Base-by-base conservation (phyloP, 2,329 filamentous ascomycete genomes). In the Trichoderma sp. region DNA sequence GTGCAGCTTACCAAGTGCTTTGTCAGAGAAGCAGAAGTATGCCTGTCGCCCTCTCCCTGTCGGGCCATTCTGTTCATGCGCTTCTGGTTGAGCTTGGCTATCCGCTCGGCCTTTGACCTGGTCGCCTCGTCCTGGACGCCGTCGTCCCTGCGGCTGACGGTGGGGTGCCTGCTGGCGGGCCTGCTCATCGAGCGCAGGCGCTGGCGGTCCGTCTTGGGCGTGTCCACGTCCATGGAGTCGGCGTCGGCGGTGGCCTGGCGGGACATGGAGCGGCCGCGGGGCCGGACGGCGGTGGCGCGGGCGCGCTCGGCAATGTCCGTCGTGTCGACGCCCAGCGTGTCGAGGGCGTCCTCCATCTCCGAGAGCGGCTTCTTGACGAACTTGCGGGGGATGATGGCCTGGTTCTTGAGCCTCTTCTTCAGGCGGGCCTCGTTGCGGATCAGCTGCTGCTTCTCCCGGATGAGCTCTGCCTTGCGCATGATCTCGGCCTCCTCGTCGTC, bases 51-150 rank as follows among this genome's bases (percentile, higher is more conserved):
- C 82, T 99, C 95, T 83, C 95, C 95, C 84, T 96, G 92, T 78
- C 93, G 89, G 51, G 95, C 95, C 90, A 96, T 95, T 70, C 94
- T 88, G 83, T 99, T 99, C 93, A 96, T 97, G 87, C 93, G 94
- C 85, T 94, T 93, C 88, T 99, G 96, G 73, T 89, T 85, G 76
- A 99, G 81, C 85, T 97, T 98, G 75, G 88, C 85, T 76, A 96
- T 82, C 73, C 90, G 88, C 78, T 97, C 93, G 44, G 92, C 93
- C 85, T 94, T 96, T 67, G 83, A 84, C 70, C 91, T 86, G 57
- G 85, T 81, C 62, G 76, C 78, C 69, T 87, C 85, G 74, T 91
- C 86, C 66, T 83, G 85, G 48, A 98, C 89, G 80, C 92, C 92
- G 69, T 93, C 91, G 30, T 89, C 88, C 68, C 87, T 85, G 74